phyloP scores from a whole-genome alignment of 73 alveolate species.

The Paramecium caudatum region DNA sequence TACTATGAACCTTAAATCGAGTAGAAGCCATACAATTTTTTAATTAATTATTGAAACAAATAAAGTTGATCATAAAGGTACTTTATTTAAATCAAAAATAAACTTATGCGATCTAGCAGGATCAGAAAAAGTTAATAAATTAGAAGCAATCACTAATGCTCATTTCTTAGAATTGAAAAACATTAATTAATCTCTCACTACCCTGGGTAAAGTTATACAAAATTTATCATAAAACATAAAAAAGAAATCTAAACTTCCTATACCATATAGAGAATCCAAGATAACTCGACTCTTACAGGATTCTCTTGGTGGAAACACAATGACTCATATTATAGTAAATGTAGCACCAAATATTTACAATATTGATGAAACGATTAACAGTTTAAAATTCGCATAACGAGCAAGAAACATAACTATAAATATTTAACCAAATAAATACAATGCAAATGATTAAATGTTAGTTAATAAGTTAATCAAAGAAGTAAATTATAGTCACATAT shows the following conservation, averaged over 20 bases:
- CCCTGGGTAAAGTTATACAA: conserved; percentile 86
- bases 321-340: conserved; percentile 87
- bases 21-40: conserved; percentile 87
- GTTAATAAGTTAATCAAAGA: conserved; percentile 86
- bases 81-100: conserved; percentile 79
- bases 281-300: conserved; percentile 89
- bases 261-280: conserved; percentile 94
- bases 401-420: conserved; percentile 85
- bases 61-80: conserved; percentile 79
- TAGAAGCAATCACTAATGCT: conserved; percentile 81
- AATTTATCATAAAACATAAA: conserved; percentile 72
- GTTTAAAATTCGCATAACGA: conserved; percentile 94
- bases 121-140: conserved; percentile 90
- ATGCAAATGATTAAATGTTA: conserved; percentile 87
- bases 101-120: conserved; percentile 96
- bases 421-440: conserved; percentile 85
- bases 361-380: conserved; percentile 89
- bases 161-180: conserved; percentile 89
- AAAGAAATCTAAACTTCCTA: conserved; percentile 73
- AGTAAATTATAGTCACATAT: neutral
- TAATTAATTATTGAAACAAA: conserved; percentile 82
- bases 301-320: conserved; percentile 90
- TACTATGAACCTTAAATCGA: conserved; percentile 80
- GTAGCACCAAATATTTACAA: conserved; percentile 88
- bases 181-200: conserved; percentile 88